A percentile compares a stretch with the other conserved stretches of the same genome.
Evolutionary conservation across 805 yeast species (phyloP).

Genomic region (Candida alai): DNA sequence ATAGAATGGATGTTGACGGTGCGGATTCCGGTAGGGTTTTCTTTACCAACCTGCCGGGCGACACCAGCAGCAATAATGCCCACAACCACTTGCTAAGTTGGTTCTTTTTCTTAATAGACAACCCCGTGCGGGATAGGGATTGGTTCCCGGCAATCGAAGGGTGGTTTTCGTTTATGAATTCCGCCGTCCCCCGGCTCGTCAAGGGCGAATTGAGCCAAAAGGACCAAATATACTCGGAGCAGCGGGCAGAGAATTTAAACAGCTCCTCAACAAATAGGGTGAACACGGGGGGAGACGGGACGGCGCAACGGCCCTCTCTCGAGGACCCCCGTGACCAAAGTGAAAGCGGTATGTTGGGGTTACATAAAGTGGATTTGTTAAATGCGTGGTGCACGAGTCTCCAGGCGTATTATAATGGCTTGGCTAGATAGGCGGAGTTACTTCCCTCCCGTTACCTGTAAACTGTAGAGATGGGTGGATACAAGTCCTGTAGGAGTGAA

Average conservation of each 20-base stretch:
- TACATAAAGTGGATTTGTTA: slow-evolving; percentile 5
- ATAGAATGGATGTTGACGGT: slow-evolving; percentile 15
- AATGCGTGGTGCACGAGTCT: slow-evolving; percentile 3
- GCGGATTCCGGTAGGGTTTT: background rate
- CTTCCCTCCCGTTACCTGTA: too few species aligned
- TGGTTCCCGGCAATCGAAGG: slow-evolving; percentile 8
- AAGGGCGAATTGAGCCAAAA: slow-evolving; percentile 28
- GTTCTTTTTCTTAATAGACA: slow-evolving; percentile 7
- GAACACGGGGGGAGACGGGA: slow-evolving; percentile 5
- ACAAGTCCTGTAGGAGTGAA: too few species aligned
- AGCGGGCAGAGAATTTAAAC: slow-evolving; percentile 18
- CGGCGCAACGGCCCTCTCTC: too few species aligned
- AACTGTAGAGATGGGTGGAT: too few species aligned
- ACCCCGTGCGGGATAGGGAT: slow-evolving; percentile 5
- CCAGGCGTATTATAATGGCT: slow-evolving; percentile 1
- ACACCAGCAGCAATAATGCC: background rate
- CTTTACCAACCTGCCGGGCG: slow-evolving; percentile 2
- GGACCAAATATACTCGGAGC: slow-evolving; percentile 33
- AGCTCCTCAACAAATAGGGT: slow-evolving; percentile 1
- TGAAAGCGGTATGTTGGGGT: too few species aligned
- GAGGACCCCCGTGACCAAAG: too few species aligned
- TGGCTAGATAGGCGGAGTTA: too few species aligned
- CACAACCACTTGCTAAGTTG: slow-evolving; percentile 4
- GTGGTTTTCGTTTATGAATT: slow-evolving; percentile 8
- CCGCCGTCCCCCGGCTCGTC: slow-evolving; percentile 26